Evolutionary conservation across 345 rosid genomes (phyloP).

Genomic region (Erysimum cheiranthoides): DNA sequence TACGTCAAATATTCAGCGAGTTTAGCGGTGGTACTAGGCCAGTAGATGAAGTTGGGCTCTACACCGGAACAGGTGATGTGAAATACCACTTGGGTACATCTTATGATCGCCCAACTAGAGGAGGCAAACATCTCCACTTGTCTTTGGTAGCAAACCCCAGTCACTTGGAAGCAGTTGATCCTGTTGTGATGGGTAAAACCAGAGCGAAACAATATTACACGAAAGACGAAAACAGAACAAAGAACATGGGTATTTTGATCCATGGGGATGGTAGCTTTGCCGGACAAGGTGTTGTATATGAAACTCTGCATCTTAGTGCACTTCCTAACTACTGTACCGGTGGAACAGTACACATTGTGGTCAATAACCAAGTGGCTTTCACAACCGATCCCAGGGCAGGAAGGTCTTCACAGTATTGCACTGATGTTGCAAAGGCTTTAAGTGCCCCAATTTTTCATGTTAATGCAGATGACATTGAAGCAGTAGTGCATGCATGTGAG

Average conservation of each 20-base stretch:
- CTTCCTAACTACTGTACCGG: constrained; percentile 80
- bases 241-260: constrained; percentile 77
- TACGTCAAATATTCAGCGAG: constrained; percentile 82
- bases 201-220: constrained; percentile 85
- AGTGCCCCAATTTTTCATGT: constrained; percentile 84
- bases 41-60: constrained; percentile 77
- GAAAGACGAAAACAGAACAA: constrained; percentile 64
- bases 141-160: constrained; percentile 91
- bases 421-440: constrained; percentile 90
- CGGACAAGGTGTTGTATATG: constrained; percentile 89
- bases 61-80: constrained; percentile 88
- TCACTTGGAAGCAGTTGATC: constrained; percentile 91
- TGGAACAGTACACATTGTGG: constrained; percentile 85
- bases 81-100: constrained; percentile 89
- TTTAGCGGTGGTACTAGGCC: constrained; percentile 85
- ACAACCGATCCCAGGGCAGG: constrained; percentile 83
- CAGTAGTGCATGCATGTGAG: constrained; percentile 76
- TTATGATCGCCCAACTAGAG: constrained; percentile 88
- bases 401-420: constrained; percentile 85
- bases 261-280: constrained; percentile 96
- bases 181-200: constrained; percentile 83
- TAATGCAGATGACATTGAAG: constrained; percentile 81
- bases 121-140: constrained; percentile 82
- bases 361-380: constrained; percentile 90
- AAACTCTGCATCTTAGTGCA: constrained; percentile 90